phyloP scores from a whole-genome alignment of 257 asterid species.

The Sherardia arvensis region DNA sequence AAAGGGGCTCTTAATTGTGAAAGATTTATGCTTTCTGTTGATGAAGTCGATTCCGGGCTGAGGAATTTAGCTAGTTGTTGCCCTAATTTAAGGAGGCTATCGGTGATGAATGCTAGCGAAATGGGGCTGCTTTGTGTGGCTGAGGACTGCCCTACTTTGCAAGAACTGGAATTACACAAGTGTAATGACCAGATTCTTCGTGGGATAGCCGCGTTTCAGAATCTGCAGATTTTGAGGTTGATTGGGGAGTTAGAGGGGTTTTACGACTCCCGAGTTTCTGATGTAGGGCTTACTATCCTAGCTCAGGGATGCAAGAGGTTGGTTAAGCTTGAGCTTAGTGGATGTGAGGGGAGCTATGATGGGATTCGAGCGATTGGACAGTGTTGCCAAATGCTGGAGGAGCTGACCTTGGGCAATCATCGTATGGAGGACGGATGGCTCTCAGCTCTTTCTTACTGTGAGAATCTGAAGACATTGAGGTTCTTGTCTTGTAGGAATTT shows the following conservation, averaged over 20 bases:
- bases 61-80: conserved; percentile 38
- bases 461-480: conserved; percentile 50
- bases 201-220: conserved; percentile 59
- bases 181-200: conserved; percentile 58
- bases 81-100: conserved; percentile 48
- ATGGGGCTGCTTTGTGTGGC: conserved; percentile 57
- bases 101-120: conserved; percentile 56
- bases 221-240: conserved; percentile 53
- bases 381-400: conserved; percentile 67
- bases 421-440: conserved; percentile 75
- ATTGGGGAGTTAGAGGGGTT: conserved; percentile 39
- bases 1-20: conserved; percentile 37
- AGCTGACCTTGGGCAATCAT: conserved; percentile 42
- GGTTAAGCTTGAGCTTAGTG: conserved; percentile 61
- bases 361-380: conserved; percentile 65
- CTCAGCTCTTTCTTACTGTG: conserved; percentile 46
- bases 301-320: conserved; percentile 72
- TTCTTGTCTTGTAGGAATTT: conserved; percentile 49
- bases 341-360: conserved; percentile 61
- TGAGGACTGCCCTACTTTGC: conserved; percentile 62
- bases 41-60: conserved; percentile 54
- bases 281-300: conserved; percentile 59
- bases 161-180: conserved; percentile 52
- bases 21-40: conserved; percentile 24
- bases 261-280: conserved; percentile 44